A percentile compares a stretch with the other conserved stretches of the same genome.
Evolutionary conservation across 257 asterid genomes (phyloP).

Genomic region (Echium plantagineum): DNA sequence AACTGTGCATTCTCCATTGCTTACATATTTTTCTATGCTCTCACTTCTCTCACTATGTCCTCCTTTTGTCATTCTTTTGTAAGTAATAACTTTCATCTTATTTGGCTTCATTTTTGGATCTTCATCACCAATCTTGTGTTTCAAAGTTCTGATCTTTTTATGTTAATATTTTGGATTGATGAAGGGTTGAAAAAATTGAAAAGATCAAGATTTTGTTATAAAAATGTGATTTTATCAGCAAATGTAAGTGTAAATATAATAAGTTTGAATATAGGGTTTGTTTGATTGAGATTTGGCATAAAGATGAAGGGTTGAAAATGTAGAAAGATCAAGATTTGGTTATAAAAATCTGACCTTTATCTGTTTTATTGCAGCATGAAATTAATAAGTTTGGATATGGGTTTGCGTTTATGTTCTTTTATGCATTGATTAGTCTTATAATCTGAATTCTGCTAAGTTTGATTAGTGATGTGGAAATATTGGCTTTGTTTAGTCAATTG

Average conservation of each 20-base stretch:
- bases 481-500: not conserved
- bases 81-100: conserved; percentile 11
- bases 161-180: too few species aligned
- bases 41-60: conserved; percentile 75
- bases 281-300: not conserved
- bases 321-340: too few species aligned
- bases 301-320: too few species aligned
- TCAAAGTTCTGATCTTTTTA: not conserved
- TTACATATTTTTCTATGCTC: conserved; percentile 78
- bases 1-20: conserved; percentile 60
- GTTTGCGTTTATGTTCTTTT: not conserved
- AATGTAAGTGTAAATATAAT: too few species aligned
- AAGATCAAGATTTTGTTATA: not conserved
- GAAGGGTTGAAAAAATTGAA: too few species aligned
- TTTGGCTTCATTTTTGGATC: not conserved
- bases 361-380: too few species aligned
- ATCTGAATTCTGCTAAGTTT: not conserved
- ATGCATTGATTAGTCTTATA: not conserved
- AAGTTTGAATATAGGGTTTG: not conserved
- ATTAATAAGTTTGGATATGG: not conserved
- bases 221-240: too few species aligned
- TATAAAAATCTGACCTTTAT: too few species aligned
- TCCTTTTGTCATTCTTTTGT: conserved; percentile 90
- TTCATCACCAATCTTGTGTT: conserved; percentile 1
- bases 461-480: not conserved